Evolutionary conservation across 2,329 filamentous ascomycete genomes (phyloP).

Genomic region (Ophiosphaerella narmari): DNA sequence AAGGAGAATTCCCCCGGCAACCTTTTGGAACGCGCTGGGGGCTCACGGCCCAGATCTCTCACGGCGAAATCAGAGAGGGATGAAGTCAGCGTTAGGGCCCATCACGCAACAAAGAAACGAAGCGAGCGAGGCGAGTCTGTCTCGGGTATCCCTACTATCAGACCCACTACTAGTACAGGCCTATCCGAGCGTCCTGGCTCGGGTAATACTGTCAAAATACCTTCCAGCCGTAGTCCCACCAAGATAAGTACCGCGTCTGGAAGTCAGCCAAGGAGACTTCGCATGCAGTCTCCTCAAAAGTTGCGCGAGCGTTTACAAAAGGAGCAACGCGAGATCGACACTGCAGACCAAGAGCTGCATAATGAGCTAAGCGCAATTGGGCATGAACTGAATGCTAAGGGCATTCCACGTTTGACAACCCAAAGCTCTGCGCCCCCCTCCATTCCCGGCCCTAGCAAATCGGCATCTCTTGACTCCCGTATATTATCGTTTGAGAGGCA

Average conservation of each 20-base stretch:
- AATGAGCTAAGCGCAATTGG: conserved; percentile 80
- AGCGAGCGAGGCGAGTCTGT: conserved; percentile 51
- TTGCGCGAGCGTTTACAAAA: conserved; percentile 81
- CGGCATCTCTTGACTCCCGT: conserved; percentile 56
- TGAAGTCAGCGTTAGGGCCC: conserved; percentile 45
- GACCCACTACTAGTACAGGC: conserved; percentile 51
- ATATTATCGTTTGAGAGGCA: conserved; percentile 70
- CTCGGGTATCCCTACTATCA: conserved; percentile 57
- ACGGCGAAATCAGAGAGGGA: conserved; percentile 27
- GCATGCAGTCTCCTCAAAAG: conserved; percentile 67
- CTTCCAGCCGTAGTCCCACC: conserved; percentile 48
- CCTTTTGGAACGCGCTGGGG: conserved; percentile 26
- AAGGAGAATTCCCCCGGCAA: conserved; percentile 50
- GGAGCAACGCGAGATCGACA: conserved; percentile 75
- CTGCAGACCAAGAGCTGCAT: conserved; percentile 70
- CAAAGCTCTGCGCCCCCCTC: conserved; percentile 34
- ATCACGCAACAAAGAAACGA: conserved; percentile 51
- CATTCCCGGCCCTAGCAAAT: conserved; percentile 18
- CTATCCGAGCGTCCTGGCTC: conserved; percentile 55
- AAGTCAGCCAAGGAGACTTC: conserved; percentile 35
- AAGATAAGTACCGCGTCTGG: conserved; percentile 25
- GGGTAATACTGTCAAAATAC: conserved; percentile 64
- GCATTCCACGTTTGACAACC: conserved; percentile 37
- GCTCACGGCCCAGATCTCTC: conserved; percentile 29
- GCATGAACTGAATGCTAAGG: conserved; percentile 69